These are phyloP conservation scores for Lichtheimia ornata DNA, from an alignment of 371 early-diverging fungal species.

Conservation along the genomic window DNA sequence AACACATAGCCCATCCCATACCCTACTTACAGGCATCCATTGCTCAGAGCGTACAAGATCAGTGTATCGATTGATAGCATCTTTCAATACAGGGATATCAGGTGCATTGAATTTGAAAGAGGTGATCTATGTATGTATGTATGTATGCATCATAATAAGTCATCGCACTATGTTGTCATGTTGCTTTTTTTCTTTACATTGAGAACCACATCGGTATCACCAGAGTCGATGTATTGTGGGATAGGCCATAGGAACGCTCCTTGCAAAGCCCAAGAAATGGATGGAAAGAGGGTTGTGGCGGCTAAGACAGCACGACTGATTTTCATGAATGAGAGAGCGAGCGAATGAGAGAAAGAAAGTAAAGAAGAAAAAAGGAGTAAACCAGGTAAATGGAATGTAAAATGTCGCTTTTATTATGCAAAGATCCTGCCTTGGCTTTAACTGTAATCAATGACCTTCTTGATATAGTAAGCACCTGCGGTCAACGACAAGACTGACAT, in stretches of 20 bases:
- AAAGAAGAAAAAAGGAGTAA: slow-evolving; percentile 3
- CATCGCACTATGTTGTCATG: background rate
- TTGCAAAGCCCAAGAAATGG: slow-evolving; percentile 14
- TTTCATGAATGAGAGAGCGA: background rate
- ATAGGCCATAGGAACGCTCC: slow-evolving; percentile 27
- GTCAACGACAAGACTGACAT: slow-evolving; percentile 39
- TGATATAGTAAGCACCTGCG: slow-evolving; percentile 52
- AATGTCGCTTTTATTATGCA: background rate
- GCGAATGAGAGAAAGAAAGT: background rate
- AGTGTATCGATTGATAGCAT: slow-evolving; percentile 42
- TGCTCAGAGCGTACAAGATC: slow-evolving; percentile 32
- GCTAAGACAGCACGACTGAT: background rate
- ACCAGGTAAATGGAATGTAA: slow-evolving; percentile 3
- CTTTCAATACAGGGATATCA: slow-evolving; percentile 14
- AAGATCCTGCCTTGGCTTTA: slow-evolving; percentile 9
- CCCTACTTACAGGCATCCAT: slow-evolving; percentile 32
- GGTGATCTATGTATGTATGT: background rate
- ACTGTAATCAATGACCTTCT: slow-evolving; percentile 47
- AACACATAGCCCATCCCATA: background rate
- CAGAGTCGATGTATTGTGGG: slow-evolving; percentile 29
- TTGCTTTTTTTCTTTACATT: slow-evolving; percentile 16
- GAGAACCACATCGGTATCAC: slow-evolving; percentile 20
- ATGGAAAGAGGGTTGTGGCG: background rate
- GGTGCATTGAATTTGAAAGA: slow-evolving; percentile 28
- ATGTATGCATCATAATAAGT: background rate